Conservation (phyloP, 2,329 filamentous ascomycete genomes). For the Cryoendolithus antarcticus region DNA sequence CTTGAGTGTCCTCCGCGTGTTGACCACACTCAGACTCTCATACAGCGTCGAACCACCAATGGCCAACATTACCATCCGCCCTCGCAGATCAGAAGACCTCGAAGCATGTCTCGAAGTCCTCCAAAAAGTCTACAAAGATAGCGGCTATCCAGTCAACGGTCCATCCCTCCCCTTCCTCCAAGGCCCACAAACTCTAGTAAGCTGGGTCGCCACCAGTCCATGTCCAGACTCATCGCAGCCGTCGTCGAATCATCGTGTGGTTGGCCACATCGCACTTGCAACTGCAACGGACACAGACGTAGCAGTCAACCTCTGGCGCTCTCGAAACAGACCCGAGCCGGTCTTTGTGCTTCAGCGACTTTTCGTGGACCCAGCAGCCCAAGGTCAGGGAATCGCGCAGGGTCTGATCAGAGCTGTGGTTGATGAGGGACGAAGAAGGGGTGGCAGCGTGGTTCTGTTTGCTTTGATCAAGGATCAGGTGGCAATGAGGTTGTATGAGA, state of each 20-base stretch:
- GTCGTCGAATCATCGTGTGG: slow-evolving; percentile 1
- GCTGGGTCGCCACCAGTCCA: slow-evolving; percentile 10
- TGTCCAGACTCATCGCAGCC: no score
- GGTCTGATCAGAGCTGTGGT: slow-evolving; percentile 11
- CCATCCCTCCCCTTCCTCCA: slow-evolving; percentile 8
- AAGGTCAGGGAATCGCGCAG: slow-evolving; percentile 10
- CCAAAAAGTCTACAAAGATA: slow-evolving; percentile 10
- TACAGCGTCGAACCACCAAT: no score
- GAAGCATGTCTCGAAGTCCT: slow-evolving; percentile 12
- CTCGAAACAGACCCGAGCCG: slow-evolving; percentile 5
- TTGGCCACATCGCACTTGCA: slow-evolving; percentile 13
- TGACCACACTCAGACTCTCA: no score
- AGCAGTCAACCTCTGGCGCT: slow-evolving; percentile 11
- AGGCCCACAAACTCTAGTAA: slow-evolving; percentile 3
- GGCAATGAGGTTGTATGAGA: slow-evolving; percentile 14
- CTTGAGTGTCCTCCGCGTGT: no score
- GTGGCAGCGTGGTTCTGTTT: slow-evolving; percentile 10
- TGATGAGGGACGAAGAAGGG: slow-evolving; percentile 3
- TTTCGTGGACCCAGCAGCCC: slow-evolving; percentile 13
- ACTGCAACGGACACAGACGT: slow-evolving; percentile 4
- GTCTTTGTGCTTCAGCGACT: slow-evolving; percentile 16
- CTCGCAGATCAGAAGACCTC: slow-evolving; percentile 10
- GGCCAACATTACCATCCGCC: neutral
- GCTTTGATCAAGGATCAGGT: slow-evolving; percentile 13
- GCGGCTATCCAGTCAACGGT: slow-evolving; percentile 18